Base-by-base conservation (phyloP, 768 basidiomycete genomes). In the Rhizopogon vulgaris region DNA sequence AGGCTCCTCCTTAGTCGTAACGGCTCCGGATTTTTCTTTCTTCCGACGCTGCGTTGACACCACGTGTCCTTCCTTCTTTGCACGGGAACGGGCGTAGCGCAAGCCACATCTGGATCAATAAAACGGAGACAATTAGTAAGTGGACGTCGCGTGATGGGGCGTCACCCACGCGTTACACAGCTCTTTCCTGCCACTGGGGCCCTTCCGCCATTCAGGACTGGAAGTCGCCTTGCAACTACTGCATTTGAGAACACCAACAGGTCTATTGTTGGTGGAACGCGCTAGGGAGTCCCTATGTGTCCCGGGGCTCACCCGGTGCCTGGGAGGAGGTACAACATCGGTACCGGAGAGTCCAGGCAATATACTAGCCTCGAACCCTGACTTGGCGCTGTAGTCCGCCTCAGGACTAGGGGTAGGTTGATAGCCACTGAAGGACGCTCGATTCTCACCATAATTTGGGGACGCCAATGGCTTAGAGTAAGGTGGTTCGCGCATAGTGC, bases 131-230 rank as follows among this genome's bases (percentile, higher is more conserved):
- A 22, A 51, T 30, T 56, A 28, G 42, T 36, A 25, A 34, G 49
- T 55, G 38, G 52, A 28, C 50, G 18, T 46, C 18, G 32, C 32
- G 57, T 37, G 50, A 57, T 24, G 51, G 49, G 57, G 58, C 57
- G 64, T 58, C 56, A 78, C 87, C 74, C 70, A 92, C 86, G 91
- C 91, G 72, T 94, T 94, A 67, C 91, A 94, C 25, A 94, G 75
- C 66, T 94, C 90, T 70, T 94, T 94, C 68, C 87, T 87, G 25
- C 91, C 91, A 60, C 80, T 90, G 48, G 90, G 89, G 17, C 91
- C 91, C 68, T 94, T 94, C 64, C 91, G 74, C 91, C 91, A 94
- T 67, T 94, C 91, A 0, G 91, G 91, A 62, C 90, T 92, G 7
- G 78, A 77, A 6, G 85, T 90, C 10, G 77, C 84, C 68, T 84